Evolutionary conservation across 768 basidiomycete species (phyloP), one percentile per base, ranked within the genome.

Genomic region (Mycena pura): DNA sequence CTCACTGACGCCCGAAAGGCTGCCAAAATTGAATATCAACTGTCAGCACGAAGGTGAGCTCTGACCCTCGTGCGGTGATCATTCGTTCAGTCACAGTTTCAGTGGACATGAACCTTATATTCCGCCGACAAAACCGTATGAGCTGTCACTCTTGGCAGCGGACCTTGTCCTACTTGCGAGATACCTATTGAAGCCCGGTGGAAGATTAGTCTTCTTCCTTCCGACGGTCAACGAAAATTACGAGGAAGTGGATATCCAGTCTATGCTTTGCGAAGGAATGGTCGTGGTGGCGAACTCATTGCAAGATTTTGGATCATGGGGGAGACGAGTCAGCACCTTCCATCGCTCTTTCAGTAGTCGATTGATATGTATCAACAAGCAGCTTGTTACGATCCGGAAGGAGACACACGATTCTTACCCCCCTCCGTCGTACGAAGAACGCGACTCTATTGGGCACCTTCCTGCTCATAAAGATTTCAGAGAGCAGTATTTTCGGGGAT

Each of bases 281-380:
- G 87, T 87, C 66, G 75, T 99, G 19, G 81, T 95, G 40, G 89
- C 90, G 0, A 96, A 96, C 71, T 95, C 93, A 32, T 74, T 94
- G 63, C 95, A 99, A 74, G 88, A 91, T 68, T 99, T 98, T 70
- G 95, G 95, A 14, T 91, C 89, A 24, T 99, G 96, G 96, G 95
- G 94, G 1, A 81, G 96, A 66, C 76, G 96, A 72, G 95, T 95
- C 69, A 74, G 91, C 78, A 24, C 34, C 31, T 60, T 2, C 34
- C 2, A 25, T 21, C 43, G 24, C 22, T 32, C 31, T 47, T 34
- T 22, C 25, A n/a, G 17, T n/a, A 44, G 27, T 22, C 47, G 27
- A n/a, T 58, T 41, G 15, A 48, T 43, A 51, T 46, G 9, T 14
- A 51, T 29, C 38, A 15, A n/a, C n/a, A n/a, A n/a, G 17, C 68